Base-by-base conservation (phyloP, 331 rosid species). In the Quercus phellos region DNA sequence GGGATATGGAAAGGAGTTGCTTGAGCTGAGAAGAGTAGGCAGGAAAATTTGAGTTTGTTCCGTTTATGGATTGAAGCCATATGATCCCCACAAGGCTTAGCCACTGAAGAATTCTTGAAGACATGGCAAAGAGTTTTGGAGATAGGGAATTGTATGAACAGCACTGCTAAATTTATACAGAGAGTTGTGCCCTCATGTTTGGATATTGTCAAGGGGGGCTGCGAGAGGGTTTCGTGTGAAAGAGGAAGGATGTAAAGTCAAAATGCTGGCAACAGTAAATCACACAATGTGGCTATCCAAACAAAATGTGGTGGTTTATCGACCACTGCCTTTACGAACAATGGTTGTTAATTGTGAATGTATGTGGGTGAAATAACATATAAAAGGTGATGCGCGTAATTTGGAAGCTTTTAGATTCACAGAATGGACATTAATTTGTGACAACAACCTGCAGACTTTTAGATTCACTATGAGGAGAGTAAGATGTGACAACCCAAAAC, bases 1-100 rank as follows among this genome's bases (percentile, higher is more conserved):
- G 98, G 43, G 98, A 90, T 21, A 94, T 82, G 74, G 92, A 88
- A 69, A 90, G 90, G 59, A 83, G 87, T 38, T 81, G 77, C 53
- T 89, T 94, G 42, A 94, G 89, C 18, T 92, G 90, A 51, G 97
- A 87, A 3, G 98, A 94, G 73, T 94, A 94, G 7, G 95, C 90
- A 12, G 98, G 98, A 75, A 94, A 94, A 74, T 86, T 82, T 4
- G 92, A 78, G 89, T 89, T 94, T 54, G 98, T 94, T 6, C 98
- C 98, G 35, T 75, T 90, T 51, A 94, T 94, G 83, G 97, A 80
- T 76, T 94, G 98, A 38, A 94, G 95, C 98, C 98, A 94, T 43
- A 94, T 86, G 43, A 89, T 85, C 10, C 88, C 96, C 0, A 92
- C 92, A 26, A 94, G 92, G 85, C 95, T 92, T 4, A 94, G 79